phyloP scores from a whole-genome alignment of 805 yeast species.

The Limtongozyma cylindracea region DNA sequence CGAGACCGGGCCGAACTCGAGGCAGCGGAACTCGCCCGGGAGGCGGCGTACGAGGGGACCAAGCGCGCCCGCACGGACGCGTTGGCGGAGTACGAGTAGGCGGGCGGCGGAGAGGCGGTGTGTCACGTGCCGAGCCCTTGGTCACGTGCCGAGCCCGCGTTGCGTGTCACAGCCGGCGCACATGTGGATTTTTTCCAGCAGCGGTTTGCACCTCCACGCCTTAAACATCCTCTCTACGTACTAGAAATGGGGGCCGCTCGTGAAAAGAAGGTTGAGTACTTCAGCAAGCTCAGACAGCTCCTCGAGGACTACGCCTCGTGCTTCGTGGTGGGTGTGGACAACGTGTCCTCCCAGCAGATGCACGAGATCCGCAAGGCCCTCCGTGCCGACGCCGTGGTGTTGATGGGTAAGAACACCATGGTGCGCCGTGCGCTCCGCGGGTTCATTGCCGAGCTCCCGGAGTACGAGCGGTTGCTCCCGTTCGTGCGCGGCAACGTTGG shows the following conservation, averaged over 20 bases:
- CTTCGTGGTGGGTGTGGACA: constrained; percentile 98
- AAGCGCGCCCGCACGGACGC: too few species aligned
- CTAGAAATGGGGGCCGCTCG: constrained; percentile 99
- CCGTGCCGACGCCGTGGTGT: constrained; percentile 84
- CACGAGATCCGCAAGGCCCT: constrained; percentile 96
- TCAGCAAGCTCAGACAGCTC: constrained; percentile 81
- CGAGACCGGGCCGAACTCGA: constrained; percentile 11
- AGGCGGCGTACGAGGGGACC: too few species aligned
- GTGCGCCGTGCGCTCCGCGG: constrained; percentile 99
- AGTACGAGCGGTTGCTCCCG: constrained; percentile 85
- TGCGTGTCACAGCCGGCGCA: too few species aligned
- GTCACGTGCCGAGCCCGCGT: too few species aligned
- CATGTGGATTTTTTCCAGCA: too few species aligned
- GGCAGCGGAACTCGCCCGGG: too few species aligned
- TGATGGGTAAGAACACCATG: constrained; percentile 99
- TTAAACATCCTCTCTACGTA: constrained; percentile 6
- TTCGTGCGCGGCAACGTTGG: constrained; percentile 96
- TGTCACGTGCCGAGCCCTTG: too few species aligned
- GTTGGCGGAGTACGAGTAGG: too few species aligned
- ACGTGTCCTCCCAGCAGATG: constrained; percentile 99
- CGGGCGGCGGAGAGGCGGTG: too few species aligned
- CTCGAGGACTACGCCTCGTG: constrained; percentile 93
- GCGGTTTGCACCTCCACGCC: too few species aligned
- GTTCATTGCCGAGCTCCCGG: constrained; percentile 83
- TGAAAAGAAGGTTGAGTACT: constrained; percentile 92